Conservation (phyloP, 345 rosid species). For the Linum usitatissimum region DNA sequence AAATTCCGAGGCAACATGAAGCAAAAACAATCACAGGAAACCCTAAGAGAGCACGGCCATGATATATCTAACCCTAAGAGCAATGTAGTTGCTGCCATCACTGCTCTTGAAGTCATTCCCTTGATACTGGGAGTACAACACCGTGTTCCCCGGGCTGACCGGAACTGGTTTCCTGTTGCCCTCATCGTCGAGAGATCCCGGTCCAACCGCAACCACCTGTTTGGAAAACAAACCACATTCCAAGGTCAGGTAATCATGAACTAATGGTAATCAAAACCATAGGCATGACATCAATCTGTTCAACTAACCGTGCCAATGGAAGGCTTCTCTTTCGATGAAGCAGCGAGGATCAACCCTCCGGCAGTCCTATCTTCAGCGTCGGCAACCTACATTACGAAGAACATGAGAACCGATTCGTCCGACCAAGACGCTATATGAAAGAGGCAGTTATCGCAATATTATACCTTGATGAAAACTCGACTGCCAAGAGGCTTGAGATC, state of each 20-base stretch:
- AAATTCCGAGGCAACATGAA: slow-evolving; percentile 18
- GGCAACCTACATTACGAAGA: slow-evolving; percentile 50
- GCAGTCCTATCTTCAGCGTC: slow-evolving; percentile 92
- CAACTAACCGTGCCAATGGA: slow-evolving; percentile 66
- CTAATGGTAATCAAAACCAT: background rate
- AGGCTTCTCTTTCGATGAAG: slow-evolving; percentile 84
- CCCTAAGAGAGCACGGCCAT: slow-evolving; percentile 86
- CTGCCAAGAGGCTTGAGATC: slow-evolving; percentile 91
- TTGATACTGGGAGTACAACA: slow-evolving; percentile 81
- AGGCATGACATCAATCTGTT: background rate
- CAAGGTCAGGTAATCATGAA: too few relatives aligned
- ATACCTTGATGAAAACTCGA: slow-evolving; percentile 74
- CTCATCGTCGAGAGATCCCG: slow-evolving; percentile 76
- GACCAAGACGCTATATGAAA: too few relatives aligned
- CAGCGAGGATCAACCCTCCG: slow-evolving; percentile 82
- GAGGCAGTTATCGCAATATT: background rate
- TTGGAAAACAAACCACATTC: background rate
- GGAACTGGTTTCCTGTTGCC: slow-evolving; percentile 47
- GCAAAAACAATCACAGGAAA: background rate
- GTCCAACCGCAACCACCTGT: slow-evolving; percentile 82
- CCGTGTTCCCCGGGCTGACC: slow-evolving; percentile 55
- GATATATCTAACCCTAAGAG: slow-evolving; percentile 70
- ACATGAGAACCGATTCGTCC: background rate
- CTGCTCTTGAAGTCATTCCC: slow-evolving; percentile 80
- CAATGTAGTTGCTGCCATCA: slow-evolving; percentile 74